Base-by-base conservation (phyloP, 176 grass and related monocot genomes). In the Musa acuminata region DNA sequence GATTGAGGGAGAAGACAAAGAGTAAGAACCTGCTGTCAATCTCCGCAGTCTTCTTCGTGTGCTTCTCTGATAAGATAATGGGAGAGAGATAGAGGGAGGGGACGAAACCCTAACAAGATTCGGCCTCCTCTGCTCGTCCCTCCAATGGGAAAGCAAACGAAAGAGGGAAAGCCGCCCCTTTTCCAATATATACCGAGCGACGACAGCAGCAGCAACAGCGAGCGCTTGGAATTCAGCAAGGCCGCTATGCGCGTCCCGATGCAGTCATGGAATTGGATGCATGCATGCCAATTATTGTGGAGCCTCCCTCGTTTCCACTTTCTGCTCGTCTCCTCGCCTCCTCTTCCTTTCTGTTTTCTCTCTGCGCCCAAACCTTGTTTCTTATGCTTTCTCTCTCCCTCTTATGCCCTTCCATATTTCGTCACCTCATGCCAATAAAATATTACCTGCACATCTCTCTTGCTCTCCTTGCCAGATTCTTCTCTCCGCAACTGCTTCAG, bases 221-320 rank as follows among this genome's bases (percentile, higher is more conserved):
- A 50, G 20, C 67, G 17, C 48, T 13, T 3, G 8, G 8, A 70
- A 51, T 35, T 50, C 67, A 70, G 35, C n/a, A 70, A 50, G 51
- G 67, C 67, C 43, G 43, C 67, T 21, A 48, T 50, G 17, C 1
- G 43, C 35, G 35, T 50, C 67, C 48, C 9, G 67, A 70, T 11
- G 67, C 17, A 8, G 48, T 1, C 67, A 70, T 70, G 16, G 67
- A 70, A 70, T n/a, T 51, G 67, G 67, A 51, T 70, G 67, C 43
- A 50, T 51, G 43, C 67, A 70, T 70, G 67, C 57, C 19, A 59
- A 51, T 70, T 21, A 70, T 51, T 70, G 67, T 20, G 35, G 67
- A 70, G 48, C 67, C 67, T 70, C 67, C n/a, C 16, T 26, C 17
- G 3, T 35, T 35, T 25, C 51, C 20, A 10, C 17, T 10, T 51